Percentiles rank a stretch among this genome's conserved stretches.
These are phyloP conservation scores for Castanea sativa DNA, from an alignment of 306 rosid species.

Conservation along the genomic window DNA sequence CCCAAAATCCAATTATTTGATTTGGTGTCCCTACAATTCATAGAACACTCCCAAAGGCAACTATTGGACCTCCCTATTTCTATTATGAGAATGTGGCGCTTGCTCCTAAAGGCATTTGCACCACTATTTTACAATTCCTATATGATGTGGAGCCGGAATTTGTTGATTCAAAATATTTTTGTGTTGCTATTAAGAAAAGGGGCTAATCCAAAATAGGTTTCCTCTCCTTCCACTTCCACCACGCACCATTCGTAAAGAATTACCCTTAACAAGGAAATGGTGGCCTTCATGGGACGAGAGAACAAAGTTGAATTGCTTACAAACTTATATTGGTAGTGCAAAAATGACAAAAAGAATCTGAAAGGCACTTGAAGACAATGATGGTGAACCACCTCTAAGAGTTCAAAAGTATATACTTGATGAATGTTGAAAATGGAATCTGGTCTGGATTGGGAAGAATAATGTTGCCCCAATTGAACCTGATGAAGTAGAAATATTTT, in stretches of 20 bases:
- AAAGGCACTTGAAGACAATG: slow-evolving; percentile 57
- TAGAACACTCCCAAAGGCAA: slow-evolving; percentile 61
- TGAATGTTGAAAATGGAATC: slow-evolving; percentile 85
- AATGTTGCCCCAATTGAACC: slow-evolving; percentile 94
- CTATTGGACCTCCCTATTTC: slow-evolving; percentile 79
- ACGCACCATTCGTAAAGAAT: slow-evolving; percentile 59
- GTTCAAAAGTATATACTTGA: slow-evolving; percentile 60
- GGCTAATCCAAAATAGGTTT: slow-evolving; percentile 61
- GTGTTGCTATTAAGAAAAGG: slow-evolving; percentile 88
- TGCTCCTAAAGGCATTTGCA: slow-evolving; percentile 95
- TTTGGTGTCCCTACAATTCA: slow-evolving; percentile 56
- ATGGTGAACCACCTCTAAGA: slow-evolving; percentile 50
- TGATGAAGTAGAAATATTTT: slow-evolving; percentile 77
- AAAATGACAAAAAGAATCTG: slow-evolving; percentile 67
- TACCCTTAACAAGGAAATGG: slow-evolving; percentile 81
- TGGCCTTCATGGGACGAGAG: slow-evolving; percentile 94
- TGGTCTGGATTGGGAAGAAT: slow-evolving; percentile 94
- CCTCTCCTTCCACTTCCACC: slow-evolving; percentile 89
- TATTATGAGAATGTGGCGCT: slow-evolving; percentile 93
- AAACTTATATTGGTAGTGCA: slow-evolving; percentile 70
- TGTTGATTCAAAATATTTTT: slow-evolving; percentile 82
- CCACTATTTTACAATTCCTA: slow-evolving; percentile 69
- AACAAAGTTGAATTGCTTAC: slow-evolving; percentile 72
- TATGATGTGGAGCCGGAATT: slow-evolving; percentile 83
- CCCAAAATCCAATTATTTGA: slow-evolving; percentile 82